Percentiles rank a stretch among this genome's conserved stretches.
Evolutionary conservation across 208 protist genomes (phyloP).

Genomic region (Leishmania turanica): DNA sequence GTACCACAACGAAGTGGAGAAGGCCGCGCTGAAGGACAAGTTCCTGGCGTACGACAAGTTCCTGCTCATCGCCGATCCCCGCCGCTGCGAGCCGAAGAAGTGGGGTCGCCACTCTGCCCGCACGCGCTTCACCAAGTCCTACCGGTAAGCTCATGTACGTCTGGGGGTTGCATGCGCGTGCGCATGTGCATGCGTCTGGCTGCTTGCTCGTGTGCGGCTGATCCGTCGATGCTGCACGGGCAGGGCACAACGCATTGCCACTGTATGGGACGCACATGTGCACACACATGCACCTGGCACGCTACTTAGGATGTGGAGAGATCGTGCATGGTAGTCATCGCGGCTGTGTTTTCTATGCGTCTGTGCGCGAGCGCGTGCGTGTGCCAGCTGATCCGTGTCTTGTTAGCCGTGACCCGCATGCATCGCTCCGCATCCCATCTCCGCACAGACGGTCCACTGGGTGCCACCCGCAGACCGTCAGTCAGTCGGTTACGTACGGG

Average conservation of each 20-base stretch:
- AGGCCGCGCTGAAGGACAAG: slow-evolving; percentile 98
- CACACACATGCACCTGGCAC: neutral
- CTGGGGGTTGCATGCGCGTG: slow-evolving; percentile 1
- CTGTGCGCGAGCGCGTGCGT: neutral
- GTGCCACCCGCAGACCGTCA: neutral
- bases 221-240: neutral
- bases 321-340: neutral
- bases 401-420: too few species aligned
- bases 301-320: neutral
- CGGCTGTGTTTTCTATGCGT: neutral
- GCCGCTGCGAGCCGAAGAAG: slow-evolving; percentile 99
- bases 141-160: slow-evolving; percentile 92
- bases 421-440: neutral
- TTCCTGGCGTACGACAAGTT: slow-evolving; percentile 98
- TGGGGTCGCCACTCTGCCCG: slow-evolving; percentile 99
- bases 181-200: neutral
- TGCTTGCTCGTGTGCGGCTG: neutral
- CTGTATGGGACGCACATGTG: neutral
- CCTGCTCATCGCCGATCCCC: slow-evolving; percentile 99
- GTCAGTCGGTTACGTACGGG: neutral
- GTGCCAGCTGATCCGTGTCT: neutral
- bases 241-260: neutral
- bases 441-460: neutral
- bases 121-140: slow-evolving; percentile 99
- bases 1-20: slow-evolving; percentile 95